phyloP scores from a whole-genome alignment of 345 rosid genomes.

The Bruguiera parviflora region DNA sequence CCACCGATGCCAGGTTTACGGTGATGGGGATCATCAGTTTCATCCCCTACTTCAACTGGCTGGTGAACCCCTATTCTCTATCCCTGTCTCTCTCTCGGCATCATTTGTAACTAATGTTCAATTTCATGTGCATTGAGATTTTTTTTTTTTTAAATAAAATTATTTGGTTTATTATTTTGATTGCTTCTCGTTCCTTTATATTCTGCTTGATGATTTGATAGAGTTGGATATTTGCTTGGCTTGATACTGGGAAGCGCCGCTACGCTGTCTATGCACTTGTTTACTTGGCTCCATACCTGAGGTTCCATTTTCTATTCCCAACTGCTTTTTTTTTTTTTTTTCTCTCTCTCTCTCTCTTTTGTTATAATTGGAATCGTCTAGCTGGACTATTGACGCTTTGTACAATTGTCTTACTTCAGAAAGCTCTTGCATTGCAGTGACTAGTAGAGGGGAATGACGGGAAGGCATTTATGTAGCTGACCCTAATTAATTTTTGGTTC shows the following conservation, averaged over 20 bases:
- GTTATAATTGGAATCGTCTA: not conserved
- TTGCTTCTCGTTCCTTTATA: not conserved
- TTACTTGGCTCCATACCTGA: conserved; percentile 79
- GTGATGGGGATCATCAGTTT: conserved; percentile 93
- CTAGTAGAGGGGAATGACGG: too few species aligned
- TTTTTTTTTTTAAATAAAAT: too few species aligned
- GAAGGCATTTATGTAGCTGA: too few species aligned
- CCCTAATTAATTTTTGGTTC: too few species aligned
- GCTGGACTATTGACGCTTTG: too few species aligned
- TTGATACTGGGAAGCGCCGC: conserved; percentile 81
- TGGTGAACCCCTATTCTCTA: conserved; percentile 38
- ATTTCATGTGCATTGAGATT: not conserved
- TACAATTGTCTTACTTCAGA: too few species aligned
- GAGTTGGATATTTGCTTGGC: conserved; percentile 99
- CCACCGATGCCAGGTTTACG: conserved; percentile 69
- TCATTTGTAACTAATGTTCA: not conserved
- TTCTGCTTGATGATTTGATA: conserved; percentile 19
- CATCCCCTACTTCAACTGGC: conserved; percentile 97
- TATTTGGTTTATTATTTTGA: too few species aligned
- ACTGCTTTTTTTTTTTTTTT: too few species aligned
- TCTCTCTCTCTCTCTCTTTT: too few species aligned
- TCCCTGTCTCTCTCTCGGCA: not conserved
- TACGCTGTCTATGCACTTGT: conserved; percentile 71
- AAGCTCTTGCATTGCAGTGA: too few species aligned
- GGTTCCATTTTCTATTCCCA: conserved; percentile 33